These are phyloP conservation scores for Effrenium voratum DNA, from an alignment of 73 alveolate genomes.

Conservation along the genomic window DNA sequence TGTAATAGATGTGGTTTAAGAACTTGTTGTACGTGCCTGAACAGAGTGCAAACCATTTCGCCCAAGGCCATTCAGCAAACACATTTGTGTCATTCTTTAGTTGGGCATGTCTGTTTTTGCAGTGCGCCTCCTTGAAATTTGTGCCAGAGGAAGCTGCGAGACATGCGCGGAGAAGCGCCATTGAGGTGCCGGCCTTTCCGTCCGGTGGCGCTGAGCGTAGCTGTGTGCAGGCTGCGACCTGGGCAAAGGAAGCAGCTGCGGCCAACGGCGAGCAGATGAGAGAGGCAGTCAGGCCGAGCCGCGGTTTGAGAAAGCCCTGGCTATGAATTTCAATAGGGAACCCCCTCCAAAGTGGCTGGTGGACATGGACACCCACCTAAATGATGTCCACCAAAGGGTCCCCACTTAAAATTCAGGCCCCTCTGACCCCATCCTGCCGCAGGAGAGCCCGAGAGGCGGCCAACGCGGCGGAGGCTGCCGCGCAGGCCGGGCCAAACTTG, in stretches of 20 bases:
- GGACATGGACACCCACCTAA: neutral
- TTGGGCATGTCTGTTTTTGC: too few species aligned
- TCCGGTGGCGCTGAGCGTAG: too few species aligned
- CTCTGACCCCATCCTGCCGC: neutral
- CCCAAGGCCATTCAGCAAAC: too few species aligned
- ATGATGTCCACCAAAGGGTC: neutral
- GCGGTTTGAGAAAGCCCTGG: neutral
- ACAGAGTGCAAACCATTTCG: too few species aligned
- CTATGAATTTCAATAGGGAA: neutral
- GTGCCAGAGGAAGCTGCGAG: too few species aligned
- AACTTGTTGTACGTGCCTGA: too few species aligned
- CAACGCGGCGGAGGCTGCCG: slow-evolving; percentile 72
- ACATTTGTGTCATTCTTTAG: too few species aligned
- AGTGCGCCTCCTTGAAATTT: too few species aligned
- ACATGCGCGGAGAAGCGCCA: too few species aligned
- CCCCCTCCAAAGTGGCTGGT: neutral
- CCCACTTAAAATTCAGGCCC: neutral
- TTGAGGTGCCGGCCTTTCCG: too few species aligned
- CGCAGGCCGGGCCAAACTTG: slow-evolving; percentile 1
- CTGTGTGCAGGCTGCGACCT: slow-evolving; percentile 64
- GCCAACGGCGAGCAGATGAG: slow-evolving; percentile 7
- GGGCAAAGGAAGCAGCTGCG: slow-evolving; percentile 33
- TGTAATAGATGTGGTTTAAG: too few species aligned
- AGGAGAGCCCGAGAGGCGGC: slow-evolving; percentile 80
- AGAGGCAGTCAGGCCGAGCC: slow-evolving; percentile 1